Conservation (phyloP, 2,329 filamentous ascomycete genomes). For the Ophiocordyceps australis region DNA sequence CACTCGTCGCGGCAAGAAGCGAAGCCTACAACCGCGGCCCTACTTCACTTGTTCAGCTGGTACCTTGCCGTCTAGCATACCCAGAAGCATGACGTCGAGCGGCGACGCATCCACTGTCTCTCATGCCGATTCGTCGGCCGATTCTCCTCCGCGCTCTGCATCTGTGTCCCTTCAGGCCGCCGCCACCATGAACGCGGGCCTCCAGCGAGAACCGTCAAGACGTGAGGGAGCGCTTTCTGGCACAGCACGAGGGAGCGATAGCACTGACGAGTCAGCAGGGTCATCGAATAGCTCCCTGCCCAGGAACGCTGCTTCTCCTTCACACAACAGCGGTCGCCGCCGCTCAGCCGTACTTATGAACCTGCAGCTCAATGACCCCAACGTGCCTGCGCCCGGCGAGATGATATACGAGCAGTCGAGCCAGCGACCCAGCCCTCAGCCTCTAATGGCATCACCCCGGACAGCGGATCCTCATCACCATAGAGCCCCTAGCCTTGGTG, state of each 20-base stretch:
- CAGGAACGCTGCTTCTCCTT: slow-evolving; percentile 22
- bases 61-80: too few species aligned
- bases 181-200: slow-evolving; percentile 59
- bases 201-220: slow-evolving; percentile 44
- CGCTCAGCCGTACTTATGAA: slow-evolving; percentile 56
- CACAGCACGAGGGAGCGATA: too few species aligned
- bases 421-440: slow-evolving; percentile 21
- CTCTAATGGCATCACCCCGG: slow-evolving; percentile 27
- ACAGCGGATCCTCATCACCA: slow-evolving; percentile 40
- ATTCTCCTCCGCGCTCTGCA: slow-evolving; percentile 45
- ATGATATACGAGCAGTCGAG: slow-evolving; percentile 31
- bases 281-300: slow-evolving; percentile 33
- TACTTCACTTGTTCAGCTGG: too few species aligned
- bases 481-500: slow-evolving; percentile 52
- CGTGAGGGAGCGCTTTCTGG: too few species aligned
- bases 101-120: slow-evolving; percentile 7
- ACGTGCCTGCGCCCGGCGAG: slow-evolving; percentile 49
- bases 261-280: slow-evolving; percentile 13
- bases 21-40: too few species aligned
- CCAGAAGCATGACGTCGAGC: slow-evolving; percentile 12
- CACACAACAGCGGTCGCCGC: slow-evolving; percentile 36
- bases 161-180: slow-evolving; percentile 58
- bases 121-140: slow-evolving; percentile 31
- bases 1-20: too few species aligned
- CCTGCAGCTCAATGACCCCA: slow-evolving; percentile 54